Conservation (phyloP, 176 grass and related monocot species). For the maize (Zea mays) region Zm-B73-REFERENCE-NAM-5.0 NC_050098.1:234543501-234544000, state of each 20-base stretch:
- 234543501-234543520: neutral
- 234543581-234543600: conserved; percentile 30
- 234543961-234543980: neutral
- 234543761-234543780: conserved; percentile 14
- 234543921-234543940: conserved; percentile 30
- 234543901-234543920: conserved; percentile 23
- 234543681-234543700: neutral
- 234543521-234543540: neutral
- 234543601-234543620: conserved; percentile 7
- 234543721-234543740: conserved; percentile 12
- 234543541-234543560: conserved; percentile 8
- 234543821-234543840: neutral
- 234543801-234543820: neutral
- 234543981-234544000: too few relatives aligned
- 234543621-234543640: conserved; percentile 32
- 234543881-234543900: neutral
- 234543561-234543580: conserved; percentile 32
- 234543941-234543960: conserved; percentile 9
- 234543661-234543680: neutral
- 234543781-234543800: conserved; percentile 15
- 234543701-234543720: neutral
- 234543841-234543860: neutral
- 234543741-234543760: conserved; percentile 22
- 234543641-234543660: conserved; percentile 42
- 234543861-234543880: neutral